Conservation (phyloP, 352 stramenopile genomes). For the Phytophthora pistaciae region DNA sequence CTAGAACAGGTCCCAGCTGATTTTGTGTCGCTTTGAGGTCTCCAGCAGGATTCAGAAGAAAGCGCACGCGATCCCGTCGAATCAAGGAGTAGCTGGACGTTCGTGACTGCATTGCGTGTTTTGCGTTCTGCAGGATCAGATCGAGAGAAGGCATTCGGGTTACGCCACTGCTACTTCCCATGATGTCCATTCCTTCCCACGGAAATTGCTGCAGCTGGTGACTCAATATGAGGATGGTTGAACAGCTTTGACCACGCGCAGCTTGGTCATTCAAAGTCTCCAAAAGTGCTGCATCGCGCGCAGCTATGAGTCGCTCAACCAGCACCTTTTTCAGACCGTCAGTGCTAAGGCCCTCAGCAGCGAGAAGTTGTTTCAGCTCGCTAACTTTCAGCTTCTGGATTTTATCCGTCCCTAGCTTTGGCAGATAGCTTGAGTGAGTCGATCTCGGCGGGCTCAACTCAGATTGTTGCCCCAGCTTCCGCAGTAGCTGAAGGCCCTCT, state of each 20-base stretch:
- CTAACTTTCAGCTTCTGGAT: conserved; percentile 55
- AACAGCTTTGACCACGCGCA: not conserved
- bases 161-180: conserved; percentile 48
- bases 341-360: conserved; percentile 34
- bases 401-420: conserved; percentile 35
- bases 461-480: conserved; percentile 7
- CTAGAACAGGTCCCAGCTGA: conserved; percentile 66
- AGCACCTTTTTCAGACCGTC: conserved; percentile 66
- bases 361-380: conserved; percentile 53
- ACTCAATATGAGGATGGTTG: conserved; percentile 77
- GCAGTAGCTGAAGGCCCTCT: conserved; percentile 33
- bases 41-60: conserved; percentile 78
- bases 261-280: not conserved
- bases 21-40: conserved; percentile 75
- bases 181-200: conserved; percentile 81
- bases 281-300: conserved; percentile 33
- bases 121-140: conserved; percentile 54
- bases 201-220: conserved; percentile 76
- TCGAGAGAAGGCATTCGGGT: conserved; percentile 84
- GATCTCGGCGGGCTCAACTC: conserved; percentile 6
- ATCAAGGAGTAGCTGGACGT: conserved; percentile 13
- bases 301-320: conserved; percentile 46
- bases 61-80: conserved; percentile 52
- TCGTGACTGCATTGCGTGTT: not conserved
- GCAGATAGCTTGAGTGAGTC: conserved; percentile 14